These are phyloP conservation scores for Mortierella sp. DNA, from an alignment of 371 early-diverging fungal species.

Conservation along the genomic window DNA sequence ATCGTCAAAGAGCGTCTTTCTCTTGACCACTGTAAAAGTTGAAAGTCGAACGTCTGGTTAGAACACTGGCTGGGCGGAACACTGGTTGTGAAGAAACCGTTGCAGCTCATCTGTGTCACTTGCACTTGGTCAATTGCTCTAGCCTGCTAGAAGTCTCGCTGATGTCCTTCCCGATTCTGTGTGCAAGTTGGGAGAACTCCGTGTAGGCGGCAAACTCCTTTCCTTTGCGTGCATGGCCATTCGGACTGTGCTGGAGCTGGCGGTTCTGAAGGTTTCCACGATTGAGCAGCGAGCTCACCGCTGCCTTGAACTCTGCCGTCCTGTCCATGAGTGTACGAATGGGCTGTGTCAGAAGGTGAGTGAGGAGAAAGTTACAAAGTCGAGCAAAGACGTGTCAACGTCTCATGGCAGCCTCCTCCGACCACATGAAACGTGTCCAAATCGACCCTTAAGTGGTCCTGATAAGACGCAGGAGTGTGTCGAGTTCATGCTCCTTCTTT, in stretches of 20 bases:
- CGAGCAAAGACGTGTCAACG: too few species aligned
- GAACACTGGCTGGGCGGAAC: too few species aligned
- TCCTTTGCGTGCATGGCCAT: slow-evolving; percentile 20
- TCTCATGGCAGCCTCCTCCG: too few species aligned
- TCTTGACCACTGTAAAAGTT: slow-evolving; percentile 70
- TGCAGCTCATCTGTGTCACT: slow-evolving; percentile 14
- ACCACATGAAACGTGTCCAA: neutral
- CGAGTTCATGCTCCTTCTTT: slow-evolving; percentile 35
- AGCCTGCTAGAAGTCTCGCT: slow-evolving; percentile 70
- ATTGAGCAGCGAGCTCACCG: slow-evolving; percentile 41
- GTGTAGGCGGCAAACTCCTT: slow-evolving; percentile 37
- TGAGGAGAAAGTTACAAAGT: too few species aligned
- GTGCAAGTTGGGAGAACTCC: slow-evolving; percentile 74
- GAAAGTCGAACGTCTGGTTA: neutral
- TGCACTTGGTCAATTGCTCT: slow-evolving; percentile 75
- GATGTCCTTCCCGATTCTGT: slow-evolving; percentile 73
- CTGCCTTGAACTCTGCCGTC: slow-evolving; percentile 54
- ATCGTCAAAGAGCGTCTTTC: slow-evolving; percentile 79
- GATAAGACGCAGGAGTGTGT: neutral
- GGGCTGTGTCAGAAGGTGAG: too few species aligned
- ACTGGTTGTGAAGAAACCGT: neutral
- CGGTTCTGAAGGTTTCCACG: slow-evolving; percentile 23
- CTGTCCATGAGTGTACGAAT: slow-evolving; percentile 32
- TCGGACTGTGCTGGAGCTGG: slow-evolving; percentile 11
- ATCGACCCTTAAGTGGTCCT: neutral